phyloP scores from a whole-genome alignment of 208 protist genomes.

The Crithidia expoeki region DNA sequence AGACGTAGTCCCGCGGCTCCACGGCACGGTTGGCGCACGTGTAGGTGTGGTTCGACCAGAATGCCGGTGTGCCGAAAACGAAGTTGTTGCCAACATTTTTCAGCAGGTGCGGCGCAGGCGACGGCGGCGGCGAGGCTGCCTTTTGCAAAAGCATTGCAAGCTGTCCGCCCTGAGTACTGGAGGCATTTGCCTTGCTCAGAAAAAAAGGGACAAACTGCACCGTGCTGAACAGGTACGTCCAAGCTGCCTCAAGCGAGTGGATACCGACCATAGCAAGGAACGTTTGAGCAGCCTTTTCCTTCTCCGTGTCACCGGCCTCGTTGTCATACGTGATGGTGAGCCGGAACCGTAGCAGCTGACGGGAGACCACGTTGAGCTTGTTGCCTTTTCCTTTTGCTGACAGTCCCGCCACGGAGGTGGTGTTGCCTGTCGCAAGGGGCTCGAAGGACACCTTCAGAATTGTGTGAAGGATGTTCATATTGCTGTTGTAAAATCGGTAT shows the following conservation, averaged over 20 bases:
- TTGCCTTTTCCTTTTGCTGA: background rate
- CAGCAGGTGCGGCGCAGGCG: background rate
- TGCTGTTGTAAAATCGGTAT: background rate
- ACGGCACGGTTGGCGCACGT: constrained; percentile 4
- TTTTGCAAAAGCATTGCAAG: background rate
- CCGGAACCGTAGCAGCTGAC: constrained; percentile 47
- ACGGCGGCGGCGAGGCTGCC: constrained; percentile 5
- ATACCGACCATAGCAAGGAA: constrained; percentile 49
- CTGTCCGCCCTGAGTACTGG: background rate
- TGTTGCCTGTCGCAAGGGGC: constrained; percentile 7
- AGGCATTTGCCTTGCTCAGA: constrained; percentile 1
- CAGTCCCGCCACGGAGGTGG: background rate
- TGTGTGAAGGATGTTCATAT: constrained; percentile 46
- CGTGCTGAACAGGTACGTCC: constrained; percentile 48
- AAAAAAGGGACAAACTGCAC: constrained; percentile 50
- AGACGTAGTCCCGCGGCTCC: background rate
- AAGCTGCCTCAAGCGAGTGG: constrained; percentile 47
- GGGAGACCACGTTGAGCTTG: constrained; percentile 38
- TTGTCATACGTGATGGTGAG: constrained; percentile 49
- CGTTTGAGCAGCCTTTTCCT: constrained; percentile 24
- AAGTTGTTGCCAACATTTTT: constrained; percentile 23
- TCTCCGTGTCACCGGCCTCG: constrained; percentile 20
- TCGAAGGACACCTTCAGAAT: constrained; percentile 39
- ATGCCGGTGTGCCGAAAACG: constrained; percentile 32
- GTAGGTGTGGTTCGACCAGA: constrained; percentile 37